Base-by-base conservation (phyloP, 768 basidiomycete species). In the Clitopilus passeckerianus region DNA sequence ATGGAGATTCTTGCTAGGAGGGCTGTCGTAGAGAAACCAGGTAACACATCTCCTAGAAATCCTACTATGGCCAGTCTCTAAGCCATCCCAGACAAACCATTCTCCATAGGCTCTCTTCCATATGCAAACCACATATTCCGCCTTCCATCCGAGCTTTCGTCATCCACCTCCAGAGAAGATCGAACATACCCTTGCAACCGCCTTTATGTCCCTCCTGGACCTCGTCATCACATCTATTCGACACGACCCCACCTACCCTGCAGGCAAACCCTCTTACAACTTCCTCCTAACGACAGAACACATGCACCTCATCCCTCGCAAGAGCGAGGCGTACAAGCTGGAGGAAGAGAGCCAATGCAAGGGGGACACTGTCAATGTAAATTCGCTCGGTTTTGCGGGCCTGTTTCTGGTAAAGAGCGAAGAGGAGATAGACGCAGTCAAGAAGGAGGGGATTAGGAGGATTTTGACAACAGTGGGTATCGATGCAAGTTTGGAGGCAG, bases 371-470 rank as follows among this genome's bases (percentile, higher is more conserved):
- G 66, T 98, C 24, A 83, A 84, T 65, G 78, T 98, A 44, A 97
- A 98, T 71, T 82, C 95, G 50, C 79, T 97, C 53, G 95, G 92
- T 14, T 97, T 89, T 69, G 90, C 93, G 6, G 95, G 95, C 0
- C 85, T 92, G 87, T 65, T 97, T 61, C 82, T 97, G 57, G 93
- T 91, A 23, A 93, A 90, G 76, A 93, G 89, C 62, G 84, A 89
- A 57, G 79, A 79, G 18, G 93, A 95, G 73, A 70, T 93, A 54
- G 83, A 86, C 58, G 82, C 79, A 1, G 80, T 97, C 43, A 83
- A 83, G 70, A 71, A 74, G 59, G 86, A 87, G 70, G 82, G 85
- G 1, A 74, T 90, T 24, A 75, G 78, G 7, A 84, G 77, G 59
- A 86, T 95, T 34, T 68, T 95, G 62, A 72, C 76, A 54, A 80